Evolutionary conservation across 192 early-diverging fungal genomes (phyloP), one percentile per base, ranked within the genome.

Genomic region (Funneliformis geosporum): DNA sequence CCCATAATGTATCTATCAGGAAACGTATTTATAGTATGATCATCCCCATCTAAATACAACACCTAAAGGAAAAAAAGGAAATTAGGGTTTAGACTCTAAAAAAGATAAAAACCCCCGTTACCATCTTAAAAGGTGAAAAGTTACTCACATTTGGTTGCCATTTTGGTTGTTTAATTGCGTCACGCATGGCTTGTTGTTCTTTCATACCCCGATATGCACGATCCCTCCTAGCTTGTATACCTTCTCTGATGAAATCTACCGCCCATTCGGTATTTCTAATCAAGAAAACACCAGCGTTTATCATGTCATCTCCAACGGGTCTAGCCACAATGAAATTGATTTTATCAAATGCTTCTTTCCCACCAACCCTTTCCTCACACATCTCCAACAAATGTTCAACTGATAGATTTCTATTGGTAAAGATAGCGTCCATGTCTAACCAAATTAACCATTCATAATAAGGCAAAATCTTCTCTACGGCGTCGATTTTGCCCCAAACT

Each of bases 381-480:
- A 82, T 28, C 4, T 78, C 75, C 25, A 90, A 80, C 7, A 90
- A 77, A 6, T 73, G 75, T 44, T 86, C 85, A 0, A 90, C 44
- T 2, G 81, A 78, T 23, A 80, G 81, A 46, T 85, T 77, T 21
- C 76, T 60, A 62, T 90, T 84, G 62, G 84, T 83, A 27, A 90
- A 71, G 0, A 90, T 84, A 4, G 89, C 88, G 67, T 90, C 89
- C 88, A 90, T 90, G 70, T 90, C 89, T 80, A 90, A 79, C 89
- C 89, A 90, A 75, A 90, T 84, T 33, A 90, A n/a, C 89, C 89
- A 90, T 25, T 90, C 87, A 78, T 90, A 90, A 28, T 89, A 84
- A 6, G 89, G 89, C 2, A 90, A 66, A 5, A 85, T 80, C 69
- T 89, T 90, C 69, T 90, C 87, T 5, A 90, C 80, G 0, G 80